phyloP scores from a whole-genome alignment of 345 rosid genomes.

The Raphanus sativus region DNA sequence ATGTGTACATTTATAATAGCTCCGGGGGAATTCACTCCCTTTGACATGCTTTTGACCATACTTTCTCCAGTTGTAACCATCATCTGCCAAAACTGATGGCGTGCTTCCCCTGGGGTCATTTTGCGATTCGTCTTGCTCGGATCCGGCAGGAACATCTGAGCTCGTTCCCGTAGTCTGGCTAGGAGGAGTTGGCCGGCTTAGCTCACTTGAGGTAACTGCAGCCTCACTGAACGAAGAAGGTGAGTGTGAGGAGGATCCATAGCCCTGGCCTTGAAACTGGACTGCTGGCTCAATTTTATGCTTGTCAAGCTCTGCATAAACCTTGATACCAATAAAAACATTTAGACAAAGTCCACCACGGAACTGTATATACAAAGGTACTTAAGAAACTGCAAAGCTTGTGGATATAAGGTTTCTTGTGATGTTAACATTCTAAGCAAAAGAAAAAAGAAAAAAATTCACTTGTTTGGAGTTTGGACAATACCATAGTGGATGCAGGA shows the following conservation, averaged over 20 bases:
- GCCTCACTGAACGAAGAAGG: constrained; percentile 57
- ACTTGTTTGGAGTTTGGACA: constrained; percentile 33
- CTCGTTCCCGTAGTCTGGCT: constrained; percentile 46
- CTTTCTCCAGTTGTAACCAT: constrained; percentile 99
- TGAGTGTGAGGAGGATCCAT: constrained; percentile 47
- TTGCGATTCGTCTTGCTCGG: constrained; percentile 64
- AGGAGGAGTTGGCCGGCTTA: constrained; percentile 57
- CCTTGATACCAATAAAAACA: constrained; percentile 60
- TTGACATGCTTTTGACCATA: constrained; percentile 99
- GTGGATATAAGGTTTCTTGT: neutral
- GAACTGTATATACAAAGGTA: constrained; percentile 15
- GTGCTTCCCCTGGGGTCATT: constrained; percentile 64
- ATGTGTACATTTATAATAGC: constrained; percentile 97
- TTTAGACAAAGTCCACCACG: constrained; percentile 40
- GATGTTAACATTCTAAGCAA: constrained; percentile 2
- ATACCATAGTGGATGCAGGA: constrained; percentile 70
- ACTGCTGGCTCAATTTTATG: constrained; percentile 52
- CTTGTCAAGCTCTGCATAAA: constrained; percentile 64
- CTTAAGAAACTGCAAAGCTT: neutral
- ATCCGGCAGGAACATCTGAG: constrained; percentile 49
- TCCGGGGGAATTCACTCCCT: constrained; percentile 97
- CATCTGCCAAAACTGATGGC: constrained; percentile 56
- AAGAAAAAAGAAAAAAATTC: neutral
- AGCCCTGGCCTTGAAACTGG: too few species aligned
- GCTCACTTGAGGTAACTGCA: constrained; percentile 69